Percentiles rank a stretch among this genome's conserved stretches.
Evolutionary conservation across 306 rosid genomes (phyloP).

Genomic region (Malus fusca): DNA sequence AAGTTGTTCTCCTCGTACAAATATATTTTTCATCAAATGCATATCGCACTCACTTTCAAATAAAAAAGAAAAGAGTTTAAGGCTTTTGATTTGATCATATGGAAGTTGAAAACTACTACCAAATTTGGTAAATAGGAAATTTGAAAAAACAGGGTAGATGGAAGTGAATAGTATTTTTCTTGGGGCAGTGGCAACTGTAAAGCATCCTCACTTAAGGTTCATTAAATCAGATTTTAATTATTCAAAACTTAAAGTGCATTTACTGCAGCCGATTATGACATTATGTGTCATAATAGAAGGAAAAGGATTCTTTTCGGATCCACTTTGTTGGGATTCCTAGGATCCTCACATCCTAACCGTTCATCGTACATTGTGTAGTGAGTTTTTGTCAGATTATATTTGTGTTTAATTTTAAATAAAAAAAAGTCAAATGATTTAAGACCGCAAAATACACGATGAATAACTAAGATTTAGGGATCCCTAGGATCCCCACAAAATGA

Average conservation of each 20-base stretch:
- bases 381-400: no score
- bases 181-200: not conserved
- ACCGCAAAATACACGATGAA: no score
- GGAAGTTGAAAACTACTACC: not conserved
- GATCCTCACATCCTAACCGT: fast-evolving
- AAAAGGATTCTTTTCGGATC: fast-evolving
- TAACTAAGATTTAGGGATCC: fast-evolving
- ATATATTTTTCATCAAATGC: not conserved
- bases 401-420: no score
- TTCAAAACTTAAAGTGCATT: constrained; percentile 4
- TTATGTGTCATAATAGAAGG: no score
- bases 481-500: no score
- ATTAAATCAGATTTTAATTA: not conserved
- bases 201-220: not conserved
- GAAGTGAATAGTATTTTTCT: not conserved
- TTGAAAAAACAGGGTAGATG: not conserved
- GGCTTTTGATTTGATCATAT: not conserved
- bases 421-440: no score
- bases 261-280: not conserved
- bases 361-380: fast-evolving
- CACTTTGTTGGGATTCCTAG: no score
- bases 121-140: not conserved
- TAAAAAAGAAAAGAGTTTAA: no score
- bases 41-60: no score
- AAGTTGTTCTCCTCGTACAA: no score